Conservation (phyloP, 192 early-diverging fungal genomes). For the Kappamyces sp. region DNA sequence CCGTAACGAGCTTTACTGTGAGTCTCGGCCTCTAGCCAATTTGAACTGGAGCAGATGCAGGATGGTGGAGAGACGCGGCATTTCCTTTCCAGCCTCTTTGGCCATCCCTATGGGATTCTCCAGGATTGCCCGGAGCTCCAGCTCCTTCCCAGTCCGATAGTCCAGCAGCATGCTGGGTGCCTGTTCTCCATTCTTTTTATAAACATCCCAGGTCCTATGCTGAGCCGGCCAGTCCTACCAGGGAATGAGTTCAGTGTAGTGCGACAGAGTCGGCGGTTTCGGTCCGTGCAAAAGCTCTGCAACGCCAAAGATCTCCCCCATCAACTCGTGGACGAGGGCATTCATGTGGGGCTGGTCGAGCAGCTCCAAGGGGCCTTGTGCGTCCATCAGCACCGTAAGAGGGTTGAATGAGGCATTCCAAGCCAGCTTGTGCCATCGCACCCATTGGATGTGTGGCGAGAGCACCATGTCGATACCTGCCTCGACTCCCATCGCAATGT, state of each 20-base stretch:
- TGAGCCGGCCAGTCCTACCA: conserved; percentile 21
- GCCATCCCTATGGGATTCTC: conserved; percentile 43
- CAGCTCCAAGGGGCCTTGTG: conserved; percentile 18
- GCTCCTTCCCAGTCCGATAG: conserved; percentile 33
- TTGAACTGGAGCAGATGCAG: too few species aligned
- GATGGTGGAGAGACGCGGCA: conserved; percentile 41
- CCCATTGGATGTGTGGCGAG: conserved; percentile 16
- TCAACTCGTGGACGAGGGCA: conserved; percentile 15
- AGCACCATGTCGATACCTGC: background rate
- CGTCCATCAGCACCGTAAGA: conserved; percentile 21
- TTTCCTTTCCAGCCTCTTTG: conserved; percentile 26
- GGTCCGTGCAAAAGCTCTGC: background rate
- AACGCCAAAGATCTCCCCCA: conserved; percentile 22
- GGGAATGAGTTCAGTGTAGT: conserved; percentile 8
- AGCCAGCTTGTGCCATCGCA: conserved; percentile 29
- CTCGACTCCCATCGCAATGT: background rate
- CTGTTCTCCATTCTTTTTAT: conserved; percentile 15
- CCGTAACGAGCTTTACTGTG: too few species aligned
- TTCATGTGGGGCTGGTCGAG: conserved; percentile 12
- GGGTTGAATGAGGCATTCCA: conserved; percentile 35
- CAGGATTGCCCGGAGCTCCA: conserved; percentile 56
- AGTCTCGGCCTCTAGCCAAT: too few species aligned
- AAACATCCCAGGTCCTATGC: conserved; percentile 26
- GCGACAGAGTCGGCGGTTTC: too few species aligned
- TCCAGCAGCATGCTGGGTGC: conserved; percentile 61